Percentiles rank a stretch among this genome's conserved stretches.
These are phyloP conservation scores for Aureobasidium subglaciale DNA, from an alignment of 2,329 filamentous ascomycete genomes.

Conservation along the genomic window DNA sequence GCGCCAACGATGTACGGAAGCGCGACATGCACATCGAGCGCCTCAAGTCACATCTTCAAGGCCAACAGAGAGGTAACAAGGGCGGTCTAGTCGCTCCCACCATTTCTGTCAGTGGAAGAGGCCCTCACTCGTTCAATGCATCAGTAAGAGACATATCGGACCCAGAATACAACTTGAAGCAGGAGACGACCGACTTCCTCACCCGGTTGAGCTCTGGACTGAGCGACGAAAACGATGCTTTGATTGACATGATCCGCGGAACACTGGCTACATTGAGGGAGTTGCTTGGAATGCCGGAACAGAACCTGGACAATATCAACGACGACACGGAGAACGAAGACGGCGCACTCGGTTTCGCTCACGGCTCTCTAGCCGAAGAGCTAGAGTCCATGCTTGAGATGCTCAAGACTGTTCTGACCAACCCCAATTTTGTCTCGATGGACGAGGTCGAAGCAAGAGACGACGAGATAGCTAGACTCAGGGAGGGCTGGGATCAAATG, in stretches of 20 bases:
- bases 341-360: slow-evolving; percentile 40
- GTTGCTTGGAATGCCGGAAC: slow-evolving; percentile 47
- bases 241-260: slow-evolving; percentile 64
- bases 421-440: slow-evolving; percentile 90
- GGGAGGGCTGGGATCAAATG: slow-evolving; percentile 89
- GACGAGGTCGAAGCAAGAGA: slow-evolving; percentile 92
- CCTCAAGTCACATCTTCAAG: slow-evolving; percentile 77
- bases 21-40: slow-evolving; percentile 83
- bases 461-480: slow-evolving; percentile 76
- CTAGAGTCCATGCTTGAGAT: slow-evolving; percentile 74
- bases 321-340: slow-evolving; percentile 18
- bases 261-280: slow-evolving; percentile 66
- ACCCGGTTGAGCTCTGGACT: slow-evolving; percentile 75
- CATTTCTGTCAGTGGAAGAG: slow-evolving; percentile 43
- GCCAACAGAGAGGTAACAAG: slow-evolving; percentile 47
- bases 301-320: slow-evolving; percentile 23
- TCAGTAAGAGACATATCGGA: slow-evolving; percentile 44
- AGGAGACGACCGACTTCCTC: slow-evolving; percentile 86
- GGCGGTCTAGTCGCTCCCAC: slow-evolving; percentile 37
- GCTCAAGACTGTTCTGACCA: slow-evolving; percentile 76
- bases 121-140: slow-evolving; percentile 40
- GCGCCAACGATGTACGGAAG: slow-evolving; percentile 84
- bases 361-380: slow-evolving; percentile 63
- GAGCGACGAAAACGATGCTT: slow-evolving; percentile 83
- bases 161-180: slow-evolving; percentile 62